Evolutionary conservation across 2,329 filamentous ascomycete species (phyloP).

Genomic region (Calonectria montana): DNA sequence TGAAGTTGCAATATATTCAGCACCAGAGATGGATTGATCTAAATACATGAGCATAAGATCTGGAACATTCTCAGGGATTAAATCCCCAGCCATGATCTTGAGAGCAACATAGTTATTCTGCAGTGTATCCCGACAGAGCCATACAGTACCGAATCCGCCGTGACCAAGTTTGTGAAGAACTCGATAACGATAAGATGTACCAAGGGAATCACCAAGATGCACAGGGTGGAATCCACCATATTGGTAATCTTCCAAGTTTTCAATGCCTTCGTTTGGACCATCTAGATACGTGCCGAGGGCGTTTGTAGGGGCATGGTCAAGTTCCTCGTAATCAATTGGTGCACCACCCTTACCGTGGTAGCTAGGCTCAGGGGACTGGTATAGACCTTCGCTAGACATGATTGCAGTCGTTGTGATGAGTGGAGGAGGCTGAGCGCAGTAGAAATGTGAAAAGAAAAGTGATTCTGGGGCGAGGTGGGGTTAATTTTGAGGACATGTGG

Average conservation of each 20-base stretch:
- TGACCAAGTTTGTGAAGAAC: conserved; percentile 29
- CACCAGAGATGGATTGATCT: conserved; percentile 30
- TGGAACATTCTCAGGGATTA: conserved; percentile 18
- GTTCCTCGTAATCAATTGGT: neutral
- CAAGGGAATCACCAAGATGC: conserved; percentile 18
- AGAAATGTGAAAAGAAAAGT: no score
- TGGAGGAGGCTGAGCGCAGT: neutral
- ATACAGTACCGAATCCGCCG: conserved; percentile 22
- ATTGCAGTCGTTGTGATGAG: no score
- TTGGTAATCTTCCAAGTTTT: conserved; percentile 16
- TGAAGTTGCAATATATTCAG: conserved; percentile 16
- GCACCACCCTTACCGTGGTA: neutral
- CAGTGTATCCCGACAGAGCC: conserved; percentile 42
- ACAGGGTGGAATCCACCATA: conserved; percentile 26
- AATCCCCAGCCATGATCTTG: conserved; percentile 45
- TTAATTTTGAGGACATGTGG: no score
- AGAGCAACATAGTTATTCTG: conserved; percentile 45
- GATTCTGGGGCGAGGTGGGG: no score
- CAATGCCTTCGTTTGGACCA: neutral
- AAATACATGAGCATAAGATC: neutral
- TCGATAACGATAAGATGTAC: neutral
- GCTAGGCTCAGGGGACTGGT: neutral
- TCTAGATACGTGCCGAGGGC: conserved; percentile 10
- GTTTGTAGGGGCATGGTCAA: conserved; percentile 9
- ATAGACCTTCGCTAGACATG: neutral